A percentile compares a stretch with the other conserved stretches of the same genome.
These are phyloP conservation scores for Diaporthe ampelina DNA, from an alignment of 2,329 filamentous ascomycete species.

Conservation along the genomic window DNA sequence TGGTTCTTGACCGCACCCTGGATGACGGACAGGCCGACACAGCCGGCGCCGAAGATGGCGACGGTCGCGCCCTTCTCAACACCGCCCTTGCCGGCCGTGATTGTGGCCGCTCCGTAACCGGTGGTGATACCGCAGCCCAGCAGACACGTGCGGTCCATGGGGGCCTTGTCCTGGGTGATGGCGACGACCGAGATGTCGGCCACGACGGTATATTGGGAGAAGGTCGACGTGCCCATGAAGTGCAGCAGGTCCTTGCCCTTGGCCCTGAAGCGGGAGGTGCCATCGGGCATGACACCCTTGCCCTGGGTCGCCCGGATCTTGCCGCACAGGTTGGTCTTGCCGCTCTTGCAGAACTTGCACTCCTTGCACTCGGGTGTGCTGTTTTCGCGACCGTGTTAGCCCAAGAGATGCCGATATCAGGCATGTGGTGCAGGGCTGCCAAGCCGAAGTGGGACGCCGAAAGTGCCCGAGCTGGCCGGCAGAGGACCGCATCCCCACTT, in stretches of 20 bases:
- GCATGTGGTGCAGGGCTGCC: neutral
- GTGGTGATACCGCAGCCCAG: constrained; percentile 99
- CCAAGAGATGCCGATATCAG: neutral
- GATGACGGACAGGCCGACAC: constrained; percentile 94
- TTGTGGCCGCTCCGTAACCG: constrained; percentile 94
- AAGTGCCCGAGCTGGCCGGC: constrained; percentile 3
- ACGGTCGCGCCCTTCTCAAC: constrained; percentile 92
- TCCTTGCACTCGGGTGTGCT: constrained; percentile 97
- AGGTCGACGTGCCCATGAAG: constrained; percentile 99
- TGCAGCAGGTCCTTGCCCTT: constrained; percentile 96
- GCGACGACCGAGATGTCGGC: constrained; percentile 98
- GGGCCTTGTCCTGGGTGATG: constrained; percentile 84
- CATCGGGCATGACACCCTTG: constrained; percentile 96
- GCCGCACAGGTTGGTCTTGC: constrained; percentile 99
- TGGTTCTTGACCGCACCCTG: constrained; percentile 91
- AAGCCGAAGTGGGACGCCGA: constrained; percentile 31
- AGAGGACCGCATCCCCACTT: constrained; percentile 22
- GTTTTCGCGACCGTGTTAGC: constrained; percentile 37
- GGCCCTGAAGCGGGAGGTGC: constrained; percentile 93
- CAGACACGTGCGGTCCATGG: constrained; percentile 96
- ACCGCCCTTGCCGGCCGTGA: constrained; percentile 77
- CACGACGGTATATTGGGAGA: constrained; percentile 98
- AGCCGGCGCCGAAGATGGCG: constrained; percentile 95
- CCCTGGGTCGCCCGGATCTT: constrained; percentile 99
- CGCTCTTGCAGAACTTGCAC: constrained; percentile 99